phyloP scores from a whole-genome alignment of 2,329 filamentous ascomycete species.

The Monosporascus sp. region DNA sequence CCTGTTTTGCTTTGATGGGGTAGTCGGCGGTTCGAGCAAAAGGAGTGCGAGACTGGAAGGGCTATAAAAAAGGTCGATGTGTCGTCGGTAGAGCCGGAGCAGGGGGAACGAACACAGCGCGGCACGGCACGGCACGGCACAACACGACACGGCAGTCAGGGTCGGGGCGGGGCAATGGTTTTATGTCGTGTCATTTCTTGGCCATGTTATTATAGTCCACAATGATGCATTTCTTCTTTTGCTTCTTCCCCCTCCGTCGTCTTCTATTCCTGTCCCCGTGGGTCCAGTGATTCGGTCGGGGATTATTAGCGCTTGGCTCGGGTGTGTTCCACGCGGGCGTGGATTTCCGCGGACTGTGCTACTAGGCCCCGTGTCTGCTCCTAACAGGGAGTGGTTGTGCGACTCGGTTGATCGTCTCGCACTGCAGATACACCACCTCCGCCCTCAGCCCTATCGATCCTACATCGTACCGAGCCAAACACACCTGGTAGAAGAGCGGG shows the following conservation, averaged over 20 bases:
- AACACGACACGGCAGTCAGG: neutral
- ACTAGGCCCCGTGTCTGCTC: no score
- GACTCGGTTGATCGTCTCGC: no score
- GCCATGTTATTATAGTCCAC: slow-evolving; percentile 25
- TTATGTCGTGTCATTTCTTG: slow-evolving; percentile 11
- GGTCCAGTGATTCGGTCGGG: no score
- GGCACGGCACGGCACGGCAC: neutral
- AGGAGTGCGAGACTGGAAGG: no score
- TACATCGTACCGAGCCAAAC: no score
- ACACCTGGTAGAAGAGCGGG: no score
- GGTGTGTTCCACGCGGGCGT: neutral
- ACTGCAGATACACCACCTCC: no score
- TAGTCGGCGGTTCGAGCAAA: no score
- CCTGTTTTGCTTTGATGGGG: no score
- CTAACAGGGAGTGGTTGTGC: no score
- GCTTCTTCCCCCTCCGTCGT: neutral
- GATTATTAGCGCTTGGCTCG: slow-evolving; percentile 15
- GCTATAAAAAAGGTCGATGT: neutral
- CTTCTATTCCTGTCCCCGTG: slow-evolving; percentile 15
- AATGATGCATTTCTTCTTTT: slow-evolving; percentile 19
- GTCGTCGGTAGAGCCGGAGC: neutral
- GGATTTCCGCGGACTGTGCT: no score
- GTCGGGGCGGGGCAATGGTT: neutral
- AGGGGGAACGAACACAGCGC: neutral
- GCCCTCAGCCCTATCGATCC: no score